Base-by-base conservation (phyloP, 805 yeast species). In the Danielia oregonensis region DNA sequence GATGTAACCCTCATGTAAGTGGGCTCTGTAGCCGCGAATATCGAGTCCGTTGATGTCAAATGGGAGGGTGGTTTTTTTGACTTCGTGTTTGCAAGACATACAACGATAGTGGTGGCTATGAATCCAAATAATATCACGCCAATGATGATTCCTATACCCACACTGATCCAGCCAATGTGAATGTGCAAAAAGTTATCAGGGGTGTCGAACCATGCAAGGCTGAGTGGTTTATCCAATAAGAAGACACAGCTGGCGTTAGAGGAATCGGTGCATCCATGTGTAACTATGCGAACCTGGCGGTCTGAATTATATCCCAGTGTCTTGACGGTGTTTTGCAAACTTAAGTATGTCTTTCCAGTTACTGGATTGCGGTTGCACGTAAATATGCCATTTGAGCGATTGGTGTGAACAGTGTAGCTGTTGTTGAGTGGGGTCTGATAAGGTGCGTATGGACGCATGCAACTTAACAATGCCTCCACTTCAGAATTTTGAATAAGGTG, bases 401-500 rank as follows among this genome's bases (percentile, higher is more conserved):
- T 47, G 22, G 51, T 45, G 17, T 37, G 38, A n/a, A 45, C 37
- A 8, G 33, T 31, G 24, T 29, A 23, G 24, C 31, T 32, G 22
- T 39, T 27, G 17, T 31, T 32, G 12, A 32, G 30, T 16, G 33
- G 24, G n/a, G 30, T 26, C 6, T 30, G 35, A 16, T 26, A 18
- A 5, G 40, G 39, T 11, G 5, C 24, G 9, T 9, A 19, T 13
- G 15, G 26, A 6, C 27, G 30, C 4, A 72, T 61, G 51, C 93
- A 84, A 5, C 61, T 46, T 10, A 76, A 50, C 6, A 84, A 41
- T 15, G 54, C 59, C 0, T 55, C 52, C 2, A 79, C 54, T 8
- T 82, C 74, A 15, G 72, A 65, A 14, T 73, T 72, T 2, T 85
- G 84, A 2, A 89, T 65, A 17, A 86, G 63, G 54, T 89, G 97